These are phyloP conservation scores for Sphaerobolus stellatus DNA, from an alignment of 1,284 basidiomycete genomes.

Conservation along the genomic window DNA sequence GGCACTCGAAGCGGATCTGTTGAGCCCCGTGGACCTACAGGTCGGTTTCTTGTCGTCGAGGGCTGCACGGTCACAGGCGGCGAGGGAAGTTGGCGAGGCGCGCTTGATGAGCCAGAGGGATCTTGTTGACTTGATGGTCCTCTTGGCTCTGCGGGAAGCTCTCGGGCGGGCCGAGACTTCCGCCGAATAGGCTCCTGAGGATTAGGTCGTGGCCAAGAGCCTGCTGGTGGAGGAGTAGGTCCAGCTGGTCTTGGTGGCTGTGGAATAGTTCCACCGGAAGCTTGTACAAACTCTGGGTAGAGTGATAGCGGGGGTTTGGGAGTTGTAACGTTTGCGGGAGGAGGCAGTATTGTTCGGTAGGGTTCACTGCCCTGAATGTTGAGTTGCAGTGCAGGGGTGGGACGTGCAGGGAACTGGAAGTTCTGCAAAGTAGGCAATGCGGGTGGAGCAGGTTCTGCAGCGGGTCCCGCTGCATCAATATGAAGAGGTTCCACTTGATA, in stretches of 20 bases:
- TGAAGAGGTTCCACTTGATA: constrained; percentile 7
- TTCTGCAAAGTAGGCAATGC: not conserved
- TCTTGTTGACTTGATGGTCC: not conserved
- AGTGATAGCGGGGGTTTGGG: constrained; percentile 13
- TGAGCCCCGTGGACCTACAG: constrained; percentile 7
- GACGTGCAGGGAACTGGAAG: not conserved
- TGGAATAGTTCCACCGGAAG: constrained; percentile 15
- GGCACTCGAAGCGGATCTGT: not conserved
- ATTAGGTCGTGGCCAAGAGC: constrained; percentile 56
- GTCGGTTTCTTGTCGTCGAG: constrained; percentile 6
- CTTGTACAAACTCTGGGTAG: constrained; percentile 32
- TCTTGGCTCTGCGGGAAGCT: not conserved
- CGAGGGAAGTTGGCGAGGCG: too few species aligned
- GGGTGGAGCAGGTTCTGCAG: not conserved
- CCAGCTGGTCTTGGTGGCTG: constrained; percentile 13
- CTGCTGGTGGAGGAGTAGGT: constrained; percentile 48
- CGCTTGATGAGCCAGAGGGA: not conserved
- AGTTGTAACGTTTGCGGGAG: not conserved
- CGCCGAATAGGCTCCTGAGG: constrained; percentile 33
- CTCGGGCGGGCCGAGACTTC: not conserved
- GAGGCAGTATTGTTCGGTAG: not conserved
- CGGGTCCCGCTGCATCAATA: not conserved
- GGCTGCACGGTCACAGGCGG: too few species aligned
- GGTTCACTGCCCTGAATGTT: not conserved
- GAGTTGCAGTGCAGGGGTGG: not conserved